Conservation (phyloP, 2,329 filamentous ascomycete genomes). For the Sclerotinia trifoliorum region DNA sequence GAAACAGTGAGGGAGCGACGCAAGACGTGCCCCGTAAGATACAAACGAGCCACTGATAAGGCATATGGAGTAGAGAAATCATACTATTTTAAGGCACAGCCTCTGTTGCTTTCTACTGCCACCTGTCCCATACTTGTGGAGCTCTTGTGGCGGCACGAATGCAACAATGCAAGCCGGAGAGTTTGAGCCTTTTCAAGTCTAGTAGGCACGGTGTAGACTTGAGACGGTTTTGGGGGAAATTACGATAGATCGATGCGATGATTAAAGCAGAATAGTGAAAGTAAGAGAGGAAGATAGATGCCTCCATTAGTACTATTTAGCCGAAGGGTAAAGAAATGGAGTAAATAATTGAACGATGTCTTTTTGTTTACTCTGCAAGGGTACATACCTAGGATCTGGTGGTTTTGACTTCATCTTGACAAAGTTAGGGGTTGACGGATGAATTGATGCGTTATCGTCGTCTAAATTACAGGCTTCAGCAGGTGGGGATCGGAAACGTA, state of each 20-base stretch:
- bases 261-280: not conserved
- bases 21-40: not conserved
- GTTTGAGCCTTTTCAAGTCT: not conserved
- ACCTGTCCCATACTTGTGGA: not conserved
- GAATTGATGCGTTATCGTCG: constrained; percentile 6
- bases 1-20: constrained; percentile 3
- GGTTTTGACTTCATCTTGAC: not conserved
- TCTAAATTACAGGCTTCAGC: not conserved
- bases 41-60: constrained; percentile 6
- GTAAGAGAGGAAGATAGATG: too few relatives aligned
- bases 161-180: not conserved
- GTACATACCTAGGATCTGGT: not conserved
- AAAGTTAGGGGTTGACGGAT: not conserved
- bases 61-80: not conserved
- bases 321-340: not conserved
- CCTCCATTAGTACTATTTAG: too few relatives aligned
- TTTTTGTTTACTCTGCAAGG: not conserved
- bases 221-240: not conserved
- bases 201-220: not conserved
- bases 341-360: not conserved
- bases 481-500: not conserved
- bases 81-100: constrained; percentile 13
- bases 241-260: not conserved
- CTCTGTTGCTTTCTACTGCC: not conserved
- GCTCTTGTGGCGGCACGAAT: not conserved